Evolutionary conservation across 306 rosid genomes (phyloP).

Genomic region (Vigna hirtella): DNA sequence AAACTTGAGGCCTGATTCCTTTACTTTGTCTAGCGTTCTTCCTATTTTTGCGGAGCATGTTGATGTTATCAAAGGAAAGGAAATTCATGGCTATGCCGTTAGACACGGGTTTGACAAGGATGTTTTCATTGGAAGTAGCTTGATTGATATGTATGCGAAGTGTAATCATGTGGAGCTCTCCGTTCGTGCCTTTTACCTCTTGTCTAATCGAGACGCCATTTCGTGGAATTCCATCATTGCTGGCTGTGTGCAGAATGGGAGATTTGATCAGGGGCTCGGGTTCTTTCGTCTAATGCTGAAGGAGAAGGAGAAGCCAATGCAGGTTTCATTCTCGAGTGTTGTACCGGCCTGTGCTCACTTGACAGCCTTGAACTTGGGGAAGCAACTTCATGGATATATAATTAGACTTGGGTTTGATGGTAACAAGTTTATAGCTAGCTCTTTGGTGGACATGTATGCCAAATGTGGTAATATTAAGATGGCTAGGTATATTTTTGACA

Average conservation of each 20-base stretch:
- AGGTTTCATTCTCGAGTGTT: conserved; percentile 75
- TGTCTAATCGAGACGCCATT: conserved; percentile 59
- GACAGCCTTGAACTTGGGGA: conserved; percentile 80
- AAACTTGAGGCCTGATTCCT: conserved; percentile 71
- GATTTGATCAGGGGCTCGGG: conserved; percentile 66
- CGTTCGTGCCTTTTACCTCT: conserved; percentile 54
- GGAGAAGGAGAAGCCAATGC: conserved; percentile 63
- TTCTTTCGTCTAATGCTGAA: conserved; percentile 70
- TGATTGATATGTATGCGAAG: conserved; percentile 90
- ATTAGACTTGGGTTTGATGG: conserved; percentile 61
- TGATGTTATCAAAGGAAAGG: conserved; percentile 72
- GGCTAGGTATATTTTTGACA: conserved; percentile 67
- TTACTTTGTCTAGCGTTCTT: conserved; percentile 82
- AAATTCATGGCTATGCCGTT: conserved; percentile 76
- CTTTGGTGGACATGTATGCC: conserved; percentile 88
- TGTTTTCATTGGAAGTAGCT: conserved; percentile 80
- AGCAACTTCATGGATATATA: conserved; percentile 86
- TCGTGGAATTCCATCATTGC: conserved; percentile 89
- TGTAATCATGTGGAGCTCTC: conserved; percentile 65
- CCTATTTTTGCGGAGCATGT: conserved; percentile 78
- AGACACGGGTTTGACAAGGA: conserved; percentile 72
- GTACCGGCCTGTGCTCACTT: conserved; percentile 90
- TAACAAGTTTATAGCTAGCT: conserved; percentile 73
- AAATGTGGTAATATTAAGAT: conserved; percentile 79
- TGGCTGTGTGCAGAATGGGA: conserved; percentile 88